Base-by-base conservation (phyloP, 2,329 filamentous ascomycete genomes). In the Exophiala dermatitidis region DNA sequence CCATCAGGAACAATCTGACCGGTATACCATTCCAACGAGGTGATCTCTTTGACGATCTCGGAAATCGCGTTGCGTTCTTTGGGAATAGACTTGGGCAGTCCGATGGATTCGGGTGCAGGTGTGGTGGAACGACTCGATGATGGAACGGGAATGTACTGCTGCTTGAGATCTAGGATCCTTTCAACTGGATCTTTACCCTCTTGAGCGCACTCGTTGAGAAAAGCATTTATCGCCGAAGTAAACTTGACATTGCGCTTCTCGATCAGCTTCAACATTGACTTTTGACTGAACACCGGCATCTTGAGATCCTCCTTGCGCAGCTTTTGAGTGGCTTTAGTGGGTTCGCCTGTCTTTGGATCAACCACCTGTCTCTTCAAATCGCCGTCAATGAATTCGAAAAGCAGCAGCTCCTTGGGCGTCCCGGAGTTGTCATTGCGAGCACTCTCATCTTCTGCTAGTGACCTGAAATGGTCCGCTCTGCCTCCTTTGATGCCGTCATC, bases 1-100 rank as follows among this genome's bases (percentile, higher is more conserved):
- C 93, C 93, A 61, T 95, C 87, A 0, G 90, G 89, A 0, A 97
- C 90, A 59, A 98, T 90, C 69, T 98, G 93, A 0, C 84, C 85
- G 3, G 83, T 86, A 65, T 98, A 98, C 88, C 90, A 95, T 28
- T 90, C 77, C 62, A 86, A 80, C 5, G 81, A 79, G 63, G 88
- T 89, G 34, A 98, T 81, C 65, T 96, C 88, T 31, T 82, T 76
- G 1, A 98, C 77, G 33, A 98, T 97, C 48, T 95, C 86, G 0
- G 87, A 78, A 31, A 98, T 88, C 1, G 80, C 76, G 65, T 88
- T 86, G 42, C 93, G 80, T 59, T 95, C 86, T 44, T 78, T 81
- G 0, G 91, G 91, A 47, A 97, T 95, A 1, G 76, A 78, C 32
- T 79, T 76, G 0, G 88, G 88, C 47, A 71, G 67, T 26, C 63